Evolutionary conservation across 345 rosid species (phyloP), one percentile per base, ranked within the genome.

Genomic region (Geranium brycei): DNA sequence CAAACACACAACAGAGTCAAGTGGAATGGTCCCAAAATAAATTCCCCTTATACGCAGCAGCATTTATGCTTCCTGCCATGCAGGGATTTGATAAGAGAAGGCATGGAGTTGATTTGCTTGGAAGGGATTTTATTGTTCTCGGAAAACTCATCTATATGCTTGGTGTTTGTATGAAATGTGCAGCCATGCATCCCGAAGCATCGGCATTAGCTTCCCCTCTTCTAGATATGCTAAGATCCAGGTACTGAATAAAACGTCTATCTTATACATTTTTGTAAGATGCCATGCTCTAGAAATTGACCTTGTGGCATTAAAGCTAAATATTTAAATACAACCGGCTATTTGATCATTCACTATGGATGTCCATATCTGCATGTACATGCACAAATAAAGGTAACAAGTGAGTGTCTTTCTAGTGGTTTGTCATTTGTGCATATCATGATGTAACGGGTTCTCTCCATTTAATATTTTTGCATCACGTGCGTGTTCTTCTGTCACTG

Each of bases 61-160:
- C 99, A 14, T 90, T 90, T 81, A 90, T 93, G 97, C 97, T 93
- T 75, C 99, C 99, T 74, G 90, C 86, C 66, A 93, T 93, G 99
- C 82, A 82, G 81, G 91, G 85, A 61, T 90, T 86, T 71, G 99
- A 93, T 79, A 88, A 80, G 86, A 88, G 77, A 76, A 77, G 87
- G 62, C 99, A 90, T 31, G 99, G 99, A n/a, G 89, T 90, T 75
- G 99, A 93, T 81, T 88, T 93, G 76, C 96, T 93, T 12, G 95
- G 87, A 31, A 78, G 87, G 77, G 99, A 93, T 75, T 90, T 84
- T 76, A 66, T 93, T 59, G 99, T 93, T 66, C 84, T 93, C 31
- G 97, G 99, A 63, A 93, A 93, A 78, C 96, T 93, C 75, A 77
- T 93, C 66, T 81, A 90, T 72, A 90, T 86, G 91, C 97, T 93